Evolutionary conservation across 2,329 filamentous ascomycete species (phyloP).

Genomic region (Colletotrichum sp.): DNA sequence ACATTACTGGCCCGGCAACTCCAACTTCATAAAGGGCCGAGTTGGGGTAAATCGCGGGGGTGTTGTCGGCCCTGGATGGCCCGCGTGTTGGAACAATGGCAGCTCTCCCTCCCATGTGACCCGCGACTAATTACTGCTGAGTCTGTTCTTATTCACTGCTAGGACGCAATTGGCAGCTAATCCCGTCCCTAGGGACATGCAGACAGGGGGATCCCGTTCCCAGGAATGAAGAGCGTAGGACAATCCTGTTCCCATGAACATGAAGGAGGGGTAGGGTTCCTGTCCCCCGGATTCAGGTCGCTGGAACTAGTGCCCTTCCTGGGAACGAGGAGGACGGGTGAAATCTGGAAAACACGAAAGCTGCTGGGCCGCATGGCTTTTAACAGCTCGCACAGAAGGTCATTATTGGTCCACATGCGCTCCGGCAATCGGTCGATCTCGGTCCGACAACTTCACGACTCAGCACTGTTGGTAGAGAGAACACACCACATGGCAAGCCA

Average conservation of each 20-base stretch:
- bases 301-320: neutral
- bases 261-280: neutral
- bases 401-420: neutral
- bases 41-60: neutral
- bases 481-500: neutral
- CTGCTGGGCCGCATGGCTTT: neutral
- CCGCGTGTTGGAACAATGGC: neutral
- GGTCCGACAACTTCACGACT: neutral
- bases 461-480: neutral
- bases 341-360: neutral
- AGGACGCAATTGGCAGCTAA: neutral
- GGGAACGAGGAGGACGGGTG: neutral
- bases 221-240: neutral
- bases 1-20: neutral
- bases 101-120: neutral
- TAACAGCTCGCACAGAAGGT: neutral
- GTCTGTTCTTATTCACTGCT: neutral
- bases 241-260: neutral
- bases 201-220: neutral
- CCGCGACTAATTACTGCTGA: neutral
- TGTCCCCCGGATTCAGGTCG: neutral
- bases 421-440: neutral
- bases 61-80: neutral
- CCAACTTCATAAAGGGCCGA: neutral
- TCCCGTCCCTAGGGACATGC: neutral